phyloP scores from a whole-genome alignment of 768 basidiomycete genomes.

The Trichaptum fuscoviolaceum region DNA sequence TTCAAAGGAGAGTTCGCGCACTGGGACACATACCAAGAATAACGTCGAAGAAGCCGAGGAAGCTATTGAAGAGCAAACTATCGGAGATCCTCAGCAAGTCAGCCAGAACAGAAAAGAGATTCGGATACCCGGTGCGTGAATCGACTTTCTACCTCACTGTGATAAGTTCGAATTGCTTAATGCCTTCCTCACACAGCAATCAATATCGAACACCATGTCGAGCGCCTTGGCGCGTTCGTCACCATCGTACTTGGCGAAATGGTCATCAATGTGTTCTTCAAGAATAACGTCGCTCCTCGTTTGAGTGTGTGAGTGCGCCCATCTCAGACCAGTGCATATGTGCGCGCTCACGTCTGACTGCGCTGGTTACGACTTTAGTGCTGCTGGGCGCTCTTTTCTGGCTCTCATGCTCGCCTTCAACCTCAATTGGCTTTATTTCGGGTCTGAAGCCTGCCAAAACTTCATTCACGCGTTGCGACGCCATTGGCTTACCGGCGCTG shows the following conservation, averaged over 20 bases:
- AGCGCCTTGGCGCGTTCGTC: conserved; percentile 28
- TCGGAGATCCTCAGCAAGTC: background rate
- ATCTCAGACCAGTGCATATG: background rate
- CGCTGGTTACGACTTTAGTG: background rate
- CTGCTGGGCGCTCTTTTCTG: conserved; percentile 9
- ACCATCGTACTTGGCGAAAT: conserved; percentile 22
- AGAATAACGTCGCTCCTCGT: background rate
- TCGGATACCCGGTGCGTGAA: background rate
- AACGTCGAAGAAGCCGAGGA: background rate
- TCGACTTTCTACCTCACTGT: too few relatives aligned
- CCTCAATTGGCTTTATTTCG: conserved; percentile 12
- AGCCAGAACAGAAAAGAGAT: background rate
- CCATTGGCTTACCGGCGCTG: conserved; percentile 6
- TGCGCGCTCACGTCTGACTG: background rate
- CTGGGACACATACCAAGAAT: background rate
- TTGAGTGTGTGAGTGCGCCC: background rate
- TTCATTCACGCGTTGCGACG: conserved; percentile 12
- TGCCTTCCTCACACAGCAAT: conserved; percentile 16
- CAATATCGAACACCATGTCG: conserved; percentile 31
- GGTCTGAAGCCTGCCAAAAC: conserved; percentile 3
- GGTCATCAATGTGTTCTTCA: background rate
- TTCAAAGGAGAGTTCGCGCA: background rate
- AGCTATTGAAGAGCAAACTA: background rate
- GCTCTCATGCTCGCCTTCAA: conserved; percentile 12
- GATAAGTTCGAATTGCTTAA: background rate